Percentiles rank a stretch among this genome's conserved stretches.
These are phyloP conservation scores for Sugiyamaella xylanicola DNA, from an alignment of 1,139 yeast species.

Conservation along the genomic window DNA sequence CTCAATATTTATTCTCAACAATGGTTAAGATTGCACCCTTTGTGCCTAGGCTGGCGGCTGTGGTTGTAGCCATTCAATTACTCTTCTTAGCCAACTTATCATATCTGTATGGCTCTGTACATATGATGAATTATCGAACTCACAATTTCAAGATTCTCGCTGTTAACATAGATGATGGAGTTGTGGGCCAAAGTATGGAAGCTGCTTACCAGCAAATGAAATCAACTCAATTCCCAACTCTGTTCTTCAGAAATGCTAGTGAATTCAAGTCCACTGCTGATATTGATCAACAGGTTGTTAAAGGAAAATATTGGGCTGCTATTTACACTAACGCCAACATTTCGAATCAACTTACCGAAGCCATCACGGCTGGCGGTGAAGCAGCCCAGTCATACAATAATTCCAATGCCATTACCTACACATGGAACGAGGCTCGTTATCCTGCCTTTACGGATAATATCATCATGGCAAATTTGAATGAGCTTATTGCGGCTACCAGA, in stretches of 20 bases:
- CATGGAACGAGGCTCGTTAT: slow-evolving; percentile 28
- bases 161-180: slow-evolving; percentile 26
- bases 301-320: slow-evolving; percentile 26
- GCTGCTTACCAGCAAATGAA: slow-evolving; percentile 22
- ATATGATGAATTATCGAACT: slow-evolving; percentile 10
- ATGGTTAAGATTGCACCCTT: slow-evolving; percentile 3
- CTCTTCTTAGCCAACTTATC: slow-evolving; percentile 24
- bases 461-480: slow-evolving; percentile 16
- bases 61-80: slow-evolving; percentile 18
- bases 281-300: slow-evolving; percentile 17
- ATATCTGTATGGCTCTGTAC: slow-evolving; percentile 24
- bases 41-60: background rate
- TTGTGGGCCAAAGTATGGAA: slow-evolving; percentile 21
- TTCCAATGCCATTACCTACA: slow-evolving; percentile 21
- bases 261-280: slow-evolving; percentile 12
- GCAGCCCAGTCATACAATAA: slow-evolving; percentile 21
- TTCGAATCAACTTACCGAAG: slow-evolving; percentile 19
- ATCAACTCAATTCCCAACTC: slow-evolving; percentile 21
- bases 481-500: slow-evolving; percentile 12
- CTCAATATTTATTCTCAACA: background rate
- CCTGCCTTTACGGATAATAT: slow-evolving; percentile 22
- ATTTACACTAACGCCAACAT: slow-evolving; percentile 21
- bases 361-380: slow-evolving; percentile 18
- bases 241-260: slow-evolving; percentile 14
- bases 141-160: slow-evolving; percentile 21